phyloP scores from a whole-genome alignment of 371 early-diverging fungal genomes.

The Choanephora cucurbitarum region DNA sequence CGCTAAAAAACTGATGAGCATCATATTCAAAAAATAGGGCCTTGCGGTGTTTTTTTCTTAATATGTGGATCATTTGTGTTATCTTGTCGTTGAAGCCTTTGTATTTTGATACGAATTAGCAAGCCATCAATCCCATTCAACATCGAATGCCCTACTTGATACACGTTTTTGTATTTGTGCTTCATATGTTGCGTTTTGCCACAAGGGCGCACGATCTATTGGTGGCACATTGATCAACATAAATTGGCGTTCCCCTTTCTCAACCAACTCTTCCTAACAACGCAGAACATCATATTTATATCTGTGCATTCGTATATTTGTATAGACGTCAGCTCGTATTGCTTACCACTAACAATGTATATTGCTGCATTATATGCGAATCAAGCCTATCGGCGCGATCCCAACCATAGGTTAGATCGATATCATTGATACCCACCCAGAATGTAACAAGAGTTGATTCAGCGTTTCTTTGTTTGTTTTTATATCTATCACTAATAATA shows the following conservation, averaged over 20 bases:
- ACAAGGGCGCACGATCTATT: slow-evolving; percentile 36
- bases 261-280: slow-evolving; percentile 22
- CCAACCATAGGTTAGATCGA: slow-evolving; percentile 35
- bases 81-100: slow-evolving; percentile 35
- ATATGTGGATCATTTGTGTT: slow-evolving; percentile 11
- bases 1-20: slow-evolving; percentile 30
- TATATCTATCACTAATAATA: slow-evolving; percentile 10
- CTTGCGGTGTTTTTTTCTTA: slow-evolving; percentile 7
- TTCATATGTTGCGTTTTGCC: slow-evolving; percentile 15
- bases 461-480: slow-evolving; percentile 7
- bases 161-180: slow-evolving; percentile 20
- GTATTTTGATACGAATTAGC: neutral
- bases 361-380: slow-evolving; percentile 24
- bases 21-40: slow-evolving; percentile 26
- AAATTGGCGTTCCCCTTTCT: slow-evolving; percentile 28
- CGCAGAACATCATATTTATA: neutral
- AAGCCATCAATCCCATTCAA: neutral
- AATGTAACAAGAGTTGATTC: slow-evolving; percentile 29
- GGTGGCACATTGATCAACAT: slow-evolving; percentile 43
- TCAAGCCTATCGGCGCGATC: slow-evolving; percentile 16
- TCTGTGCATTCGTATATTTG: neutral
- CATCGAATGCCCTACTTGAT: slow-evolving; percentile 17
- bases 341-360: slow-evolving; percentile 26
- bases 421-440: slow-evolving; percentile 49
- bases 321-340: too few relatives aligned